These are phyloP conservation scores for Vigna hirtella DNA, from an alignment of 306 rosid genomes.

Conservation along the genomic window DNA sequence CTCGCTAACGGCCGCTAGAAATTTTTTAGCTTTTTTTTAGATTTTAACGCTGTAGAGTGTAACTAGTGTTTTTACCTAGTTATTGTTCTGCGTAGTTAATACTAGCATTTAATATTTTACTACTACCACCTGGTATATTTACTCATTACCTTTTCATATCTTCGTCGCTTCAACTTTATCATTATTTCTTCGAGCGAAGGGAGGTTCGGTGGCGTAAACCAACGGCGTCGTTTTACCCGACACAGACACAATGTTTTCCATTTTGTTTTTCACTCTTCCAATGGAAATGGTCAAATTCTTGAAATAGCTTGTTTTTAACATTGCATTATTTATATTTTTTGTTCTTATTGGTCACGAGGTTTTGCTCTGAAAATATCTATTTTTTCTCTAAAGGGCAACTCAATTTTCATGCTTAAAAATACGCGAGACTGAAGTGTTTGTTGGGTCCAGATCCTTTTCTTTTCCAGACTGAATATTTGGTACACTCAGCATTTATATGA, in stretches of 20 bases:
- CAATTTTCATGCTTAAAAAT: neutral
- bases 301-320: neutral
- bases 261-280: no score
- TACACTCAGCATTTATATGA: neutral
- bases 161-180: slow-evolving; percentile 10
- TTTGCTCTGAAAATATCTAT: neutral
- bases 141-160: neutral
- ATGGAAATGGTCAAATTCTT: neutral
- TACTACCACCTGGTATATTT: neutral
- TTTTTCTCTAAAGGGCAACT: neutral
- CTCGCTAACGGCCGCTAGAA: slow-evolving; percentile 65
- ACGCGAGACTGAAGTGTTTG: neutral
- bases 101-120: slow-evolving; percentile 34
- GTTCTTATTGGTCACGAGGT: neutral
- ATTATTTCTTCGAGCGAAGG: slow-evolving; percentile 3
- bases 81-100: slow-evolving; percentile 38
- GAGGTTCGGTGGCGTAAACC: slow-evolving; percentile 11
- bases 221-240: slow-evolving; percentile 16
- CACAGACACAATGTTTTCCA: no score
- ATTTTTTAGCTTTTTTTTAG: neutral
- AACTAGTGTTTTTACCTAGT: slow-evolving; percentile 48
- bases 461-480: neutral
- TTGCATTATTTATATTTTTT: no score
- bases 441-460: neutral
- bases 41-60: slow-evolving; percentile 42